Evolutionary conservation across 306 rosid species (phyloP), one percentile per base, ranked within the genome.

Genomic region (Cucurbita ficifolia): DNA sequence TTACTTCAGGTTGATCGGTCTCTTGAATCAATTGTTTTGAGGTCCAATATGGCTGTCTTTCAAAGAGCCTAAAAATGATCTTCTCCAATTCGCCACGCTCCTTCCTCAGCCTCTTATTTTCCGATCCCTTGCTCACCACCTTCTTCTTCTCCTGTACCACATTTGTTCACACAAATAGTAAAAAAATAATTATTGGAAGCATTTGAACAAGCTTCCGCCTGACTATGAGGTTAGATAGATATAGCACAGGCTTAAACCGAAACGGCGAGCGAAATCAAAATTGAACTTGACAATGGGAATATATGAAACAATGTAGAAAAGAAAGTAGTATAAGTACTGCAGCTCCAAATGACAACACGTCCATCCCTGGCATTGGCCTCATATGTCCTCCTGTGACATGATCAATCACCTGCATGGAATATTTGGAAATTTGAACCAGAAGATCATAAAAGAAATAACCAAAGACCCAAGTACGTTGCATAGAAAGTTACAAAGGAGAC

Each of bases 1-100:
- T 64, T 90, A 92, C 98, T 83, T 92, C 98, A 67, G 98, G 98
- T 81, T 90, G 98, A 82, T 92, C 90, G 0, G 96, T 92, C 83
- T 88, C 91, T 80, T 88, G 89, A 77, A 90, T 81, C 82, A 92
- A 89, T 53, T 85, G 86, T 81, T 84, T 88, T 75, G 87, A 79
- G 39, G 96, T 90, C 93, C 96, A 88, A 74, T 87, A 86, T 49
- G 96, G 62, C 61, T 90, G 88, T 68, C 85, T 78, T 75, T 92
- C 98, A 80, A 92, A 90, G 60, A 90, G 89, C 84, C 86, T 92
- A 73, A 92, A 88, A 81, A 92, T 81, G 45, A 90, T 86, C 68
- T 84, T 87, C 82, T 92, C 98, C 96, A 92, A 83, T 81, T 92
- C 95, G 36, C 89, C 84, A 7, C 89, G 95, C 64, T 88, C 91